These are phyloP conservation scores for Camelina sativa DNA, from an alignment of 345 rosid genomes.

Conservation along the genomic window DNA sequence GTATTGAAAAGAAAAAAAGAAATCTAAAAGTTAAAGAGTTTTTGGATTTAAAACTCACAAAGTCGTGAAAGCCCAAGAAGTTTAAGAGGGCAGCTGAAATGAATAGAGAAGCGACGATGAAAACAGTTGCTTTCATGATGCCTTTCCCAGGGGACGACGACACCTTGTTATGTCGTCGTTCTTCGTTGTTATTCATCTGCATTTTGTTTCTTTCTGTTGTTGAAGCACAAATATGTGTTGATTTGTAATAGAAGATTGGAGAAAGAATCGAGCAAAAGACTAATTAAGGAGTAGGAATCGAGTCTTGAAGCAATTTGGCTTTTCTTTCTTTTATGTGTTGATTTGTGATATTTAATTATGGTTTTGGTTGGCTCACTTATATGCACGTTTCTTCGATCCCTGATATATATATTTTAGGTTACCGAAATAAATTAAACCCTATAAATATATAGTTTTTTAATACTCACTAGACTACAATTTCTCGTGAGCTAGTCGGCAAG, in stretches of 20 bases:
- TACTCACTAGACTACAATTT: too few relatives aligned
- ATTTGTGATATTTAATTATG: not conserved
- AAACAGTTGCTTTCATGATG: conserved; percentile 16
- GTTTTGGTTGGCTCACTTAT: too few relatives aligned
- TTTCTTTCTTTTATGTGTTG: not conserved
- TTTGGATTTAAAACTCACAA: conserved; percentile 15
- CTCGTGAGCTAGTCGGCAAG: too few relatives aligned
- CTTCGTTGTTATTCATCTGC: conserved; percentile 6
- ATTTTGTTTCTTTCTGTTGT: not conserved
- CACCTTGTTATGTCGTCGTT: not conserved
- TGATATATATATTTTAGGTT: not conserved
- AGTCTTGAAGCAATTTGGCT: not conserved
- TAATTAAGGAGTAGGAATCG: not conserved
- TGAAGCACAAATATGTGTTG: not conserved
- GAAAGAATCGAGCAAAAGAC: not conserved
- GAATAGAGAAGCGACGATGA: conserved; percentile 28
- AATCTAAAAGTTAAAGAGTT: too few relatives aligned
- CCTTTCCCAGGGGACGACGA: not conserved
- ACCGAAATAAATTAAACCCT: not conserved
- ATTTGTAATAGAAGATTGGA: too few relatives aligned
- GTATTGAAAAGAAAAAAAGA: not conserved
- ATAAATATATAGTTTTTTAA: not conserved
- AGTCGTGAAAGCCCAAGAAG: not conserved
- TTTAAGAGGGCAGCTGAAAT: conserved; percentile 25
- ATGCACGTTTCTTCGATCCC: not conserved